phyloP scores from a whole-genome alignment of 1,139 yeast species.

The Geotrichum carabidarum region DNA sequence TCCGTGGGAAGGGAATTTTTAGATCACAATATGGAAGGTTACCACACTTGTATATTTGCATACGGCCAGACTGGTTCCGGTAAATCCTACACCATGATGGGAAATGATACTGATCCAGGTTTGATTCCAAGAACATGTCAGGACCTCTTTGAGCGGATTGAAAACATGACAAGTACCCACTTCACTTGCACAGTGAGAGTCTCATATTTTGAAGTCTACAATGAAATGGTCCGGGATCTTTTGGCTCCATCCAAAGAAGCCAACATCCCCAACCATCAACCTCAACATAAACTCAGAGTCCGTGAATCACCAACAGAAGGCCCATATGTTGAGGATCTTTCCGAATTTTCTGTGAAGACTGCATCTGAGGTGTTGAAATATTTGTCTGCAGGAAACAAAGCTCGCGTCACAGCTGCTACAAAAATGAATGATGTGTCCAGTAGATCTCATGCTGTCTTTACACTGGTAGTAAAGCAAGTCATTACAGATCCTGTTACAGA shows the following conservation, averaged over 20 bases:
- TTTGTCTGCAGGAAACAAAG: constrained; percentile 46
- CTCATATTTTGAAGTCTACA: constrained; percentile 67
- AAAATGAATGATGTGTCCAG: constrained; percentile 65
- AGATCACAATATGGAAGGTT: constrained; percentile 63
- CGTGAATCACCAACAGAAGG: constrained; percentile 59
- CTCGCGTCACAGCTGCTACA: constrained; percentile 64
- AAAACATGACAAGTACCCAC: constrained; percentile 39
- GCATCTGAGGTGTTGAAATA: constrained; percentile 45
- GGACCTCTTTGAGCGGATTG: constrained; percentile 49
- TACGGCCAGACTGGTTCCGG: constrained; percentile 77
- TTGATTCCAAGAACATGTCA: constrained; percentile 55
- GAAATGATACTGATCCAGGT: constrained; percentile 49
- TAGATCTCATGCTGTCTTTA: constrained; percentile 73
- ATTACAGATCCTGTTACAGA: constrained; percentile 41
- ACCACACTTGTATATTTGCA: constrained; percentile 69
- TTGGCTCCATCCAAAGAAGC: constrained; percentile 29
- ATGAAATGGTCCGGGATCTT: constrained; percentile 63
- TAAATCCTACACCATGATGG: constrained; percentile 73
- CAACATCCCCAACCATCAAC: constrained; percentile 3
- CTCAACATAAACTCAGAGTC: constrained; percentile 43
- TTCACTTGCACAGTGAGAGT: constrained; percentile 51
- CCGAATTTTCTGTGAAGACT: constrained; percentile 45
- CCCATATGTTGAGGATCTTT: constrained; percentile 63
- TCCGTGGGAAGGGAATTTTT: constrained; percentile 54
- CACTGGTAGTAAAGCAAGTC: constrained; percentile 57